Percentiles rank a stretch among this genome's conserved stretches.
Conservation (phyloP, 78 protist genomes). For the Protostelium mycophagum region DNA sequence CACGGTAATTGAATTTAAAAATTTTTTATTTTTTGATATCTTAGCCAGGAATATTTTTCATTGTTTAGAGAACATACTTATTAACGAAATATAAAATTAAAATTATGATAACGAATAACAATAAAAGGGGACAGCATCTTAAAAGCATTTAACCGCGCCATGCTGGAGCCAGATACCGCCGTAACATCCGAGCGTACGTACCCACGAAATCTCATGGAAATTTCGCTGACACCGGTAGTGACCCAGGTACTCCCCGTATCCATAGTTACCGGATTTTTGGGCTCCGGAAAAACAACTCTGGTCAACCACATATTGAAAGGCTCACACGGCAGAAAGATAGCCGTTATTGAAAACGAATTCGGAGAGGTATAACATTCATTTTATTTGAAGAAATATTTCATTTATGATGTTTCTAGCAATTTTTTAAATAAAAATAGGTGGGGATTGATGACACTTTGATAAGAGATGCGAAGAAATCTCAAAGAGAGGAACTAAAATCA, state of each 20-base stretch:
- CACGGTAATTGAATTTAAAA: neutral
- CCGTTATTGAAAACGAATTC: slow-evolving; percentile 64
- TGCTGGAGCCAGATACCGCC: neutral
- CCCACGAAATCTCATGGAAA: no score
- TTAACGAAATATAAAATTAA: no score
- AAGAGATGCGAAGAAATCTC: neutral
- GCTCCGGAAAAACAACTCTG: slow-evolving; percentile 67
- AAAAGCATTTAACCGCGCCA: neutral
- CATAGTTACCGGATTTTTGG: slow-evolving; percentile 54
- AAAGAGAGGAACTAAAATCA: neutral
- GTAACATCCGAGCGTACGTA: no score
- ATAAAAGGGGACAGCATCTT: neutral
- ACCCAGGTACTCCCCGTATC: slow-evolving; percentile 27
- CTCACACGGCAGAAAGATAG: slow-evolving; percentile 47
- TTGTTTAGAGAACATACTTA: no score
- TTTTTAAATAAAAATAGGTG: no score
- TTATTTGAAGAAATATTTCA: no score
- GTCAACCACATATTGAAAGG: slow-evolving; percentile 49
- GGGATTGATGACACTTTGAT: neutral
- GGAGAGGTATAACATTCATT: slow-evolving; percentile 10
- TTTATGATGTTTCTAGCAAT: neutral
- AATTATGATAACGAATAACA: no score
- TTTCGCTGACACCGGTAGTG: no score
- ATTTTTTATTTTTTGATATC: no score
- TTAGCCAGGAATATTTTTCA: neutral